These are phyloP conservation scores for Litsea cubeba DNA, from an alignment of 164 flowering plant species.

Conservation along the genomic window DNA sequence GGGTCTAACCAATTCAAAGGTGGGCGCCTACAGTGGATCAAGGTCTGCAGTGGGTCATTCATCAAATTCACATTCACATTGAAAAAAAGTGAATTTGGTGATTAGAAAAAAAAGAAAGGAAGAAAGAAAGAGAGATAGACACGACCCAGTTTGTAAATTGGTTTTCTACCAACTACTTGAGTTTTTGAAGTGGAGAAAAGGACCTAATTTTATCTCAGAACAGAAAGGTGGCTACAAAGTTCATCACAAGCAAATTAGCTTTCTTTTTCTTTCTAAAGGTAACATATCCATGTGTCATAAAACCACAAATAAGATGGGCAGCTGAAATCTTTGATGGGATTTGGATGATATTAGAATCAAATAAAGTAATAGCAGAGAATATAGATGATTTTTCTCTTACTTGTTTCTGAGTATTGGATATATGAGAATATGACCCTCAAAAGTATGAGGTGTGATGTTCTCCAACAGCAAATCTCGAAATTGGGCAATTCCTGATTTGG, in stretches of 20 bases:
- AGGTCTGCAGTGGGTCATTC: too few species aligned
- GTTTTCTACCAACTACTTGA: too few species aligned
- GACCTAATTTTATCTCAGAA: too few species aligned
- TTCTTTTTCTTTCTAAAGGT: too few species aligned
- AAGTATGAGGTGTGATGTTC: conserved; percentile 24
- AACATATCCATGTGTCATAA: background rate
- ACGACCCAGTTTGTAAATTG: too few species aligned
- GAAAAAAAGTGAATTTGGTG: too few species aligned
- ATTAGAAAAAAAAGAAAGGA: background rate
- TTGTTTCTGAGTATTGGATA: conserved; percentile 34
- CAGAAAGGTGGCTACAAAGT: too few species aligned
- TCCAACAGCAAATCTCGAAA: conserved; percentile 30
- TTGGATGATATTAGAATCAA: background rate
- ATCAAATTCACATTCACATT: too few species aligned
- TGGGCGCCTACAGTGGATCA: too few species aligned
- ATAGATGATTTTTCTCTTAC: conserved; percentile 19
- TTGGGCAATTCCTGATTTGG: conserved; percentile 26
- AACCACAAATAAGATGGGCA: background rate
- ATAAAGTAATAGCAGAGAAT: background rate
- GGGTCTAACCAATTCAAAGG: too few species aligned
- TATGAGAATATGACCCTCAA: conserved; percentile 31
- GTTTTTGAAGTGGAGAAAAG: too few species aligned
- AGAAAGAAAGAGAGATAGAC: background rate
- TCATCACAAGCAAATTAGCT: too few species aligned
- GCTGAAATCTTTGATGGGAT: background rate